Evolutionary conservation across 2,329 filamentous ascomycete genomes (phyloP).

Genomic region (Trichoderma endophyticum): DNA sequence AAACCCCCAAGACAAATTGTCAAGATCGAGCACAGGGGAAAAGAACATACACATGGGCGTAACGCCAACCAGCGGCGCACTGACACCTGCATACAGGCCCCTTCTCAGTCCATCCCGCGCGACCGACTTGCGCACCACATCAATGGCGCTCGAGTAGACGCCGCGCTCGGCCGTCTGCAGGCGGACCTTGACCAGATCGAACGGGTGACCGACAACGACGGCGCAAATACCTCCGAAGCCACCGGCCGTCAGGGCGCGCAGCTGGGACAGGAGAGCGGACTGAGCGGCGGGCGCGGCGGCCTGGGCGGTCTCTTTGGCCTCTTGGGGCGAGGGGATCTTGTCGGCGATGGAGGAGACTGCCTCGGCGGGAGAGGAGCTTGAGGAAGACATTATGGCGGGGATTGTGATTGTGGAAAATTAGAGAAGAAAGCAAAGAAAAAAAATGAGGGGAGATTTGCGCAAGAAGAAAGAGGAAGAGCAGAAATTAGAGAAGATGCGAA

Average conservation of each 20-base stretch:
- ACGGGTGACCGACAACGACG: slow-evolving; percentile 91
- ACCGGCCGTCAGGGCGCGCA: slow-evolving; percentile 83
- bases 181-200: slow-evolving; percentile 96
- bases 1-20: background rate
- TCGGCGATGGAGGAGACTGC: slow-evolving; percentile 31
- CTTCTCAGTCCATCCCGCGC: slow-evolving; percentile 76
- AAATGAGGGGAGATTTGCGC: background rate
- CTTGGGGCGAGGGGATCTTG: slow-evolving; percentile 45
- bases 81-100: slow-evolving; percentile 95
- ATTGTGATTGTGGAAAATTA: background rate
- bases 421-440: background rate
- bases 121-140: slow-evolving; percentile 85
- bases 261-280: slow-evolving; percentile 45
- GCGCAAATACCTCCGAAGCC: slow-evolving; percentile 93
- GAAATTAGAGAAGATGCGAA: background rate
- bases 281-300: slow-evolving; percentile 20
- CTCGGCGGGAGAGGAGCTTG: slow-evolving; percentile 20
- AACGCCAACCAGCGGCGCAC: slow-evolving; percentile 88
- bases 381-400: slow-evolving; percentile 12
- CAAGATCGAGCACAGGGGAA: background rate
- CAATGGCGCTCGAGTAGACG: slow-evolving; percentile 84
- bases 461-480: background rate
- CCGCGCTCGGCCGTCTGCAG: slow-evolving; percentile 94
- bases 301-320: slow-evolving; percentile 26
- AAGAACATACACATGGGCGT: slow-evolving; percentile 91